Evolutionary conservation across 2,329 filamentous ascomycete species (phyloP).

Genomic region (Epichloe elymi): DNA sequence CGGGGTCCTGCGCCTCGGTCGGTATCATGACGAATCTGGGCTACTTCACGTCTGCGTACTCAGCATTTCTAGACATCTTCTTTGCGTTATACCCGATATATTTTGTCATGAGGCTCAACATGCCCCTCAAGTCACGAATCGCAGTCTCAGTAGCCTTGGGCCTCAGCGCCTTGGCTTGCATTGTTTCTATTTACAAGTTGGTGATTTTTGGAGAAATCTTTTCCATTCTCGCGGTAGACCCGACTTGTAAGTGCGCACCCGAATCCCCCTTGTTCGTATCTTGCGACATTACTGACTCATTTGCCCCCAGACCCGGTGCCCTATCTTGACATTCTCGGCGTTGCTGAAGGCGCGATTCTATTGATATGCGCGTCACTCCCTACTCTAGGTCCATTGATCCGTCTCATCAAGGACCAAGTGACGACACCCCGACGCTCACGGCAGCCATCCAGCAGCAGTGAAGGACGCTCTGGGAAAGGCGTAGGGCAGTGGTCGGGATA

Average conservation of each 20-base stretch:
- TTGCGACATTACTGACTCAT: neutral
- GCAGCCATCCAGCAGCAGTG: slow-evolving; percentile 3
- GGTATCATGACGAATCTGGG: slow-evolving; percentile 12
- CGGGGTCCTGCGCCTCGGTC: slow-evolving; percentile 10
- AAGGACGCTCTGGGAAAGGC: neutral
- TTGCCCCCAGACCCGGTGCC: slow-evolving; percentile 9
- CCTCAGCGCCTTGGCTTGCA: slow-evolving; percentile 11
- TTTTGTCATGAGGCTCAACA: slow-evolving; percentile 15
- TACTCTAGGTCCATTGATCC: slow-evolving; percentile 12
- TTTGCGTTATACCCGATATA: slow-evolving; percentile 15
- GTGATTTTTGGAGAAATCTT: slow-evolving; percentile 13
- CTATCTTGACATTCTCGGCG: slow-evolving; percentile 14
- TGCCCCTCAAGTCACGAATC: slow-evolving; percentile 13
- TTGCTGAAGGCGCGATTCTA: slow-evolving; percentile 14
- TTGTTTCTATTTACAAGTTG: slow-evolving; percentile 15
- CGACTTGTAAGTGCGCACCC: slow-evolving; percentile 11
- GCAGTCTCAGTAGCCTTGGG: slow-evolving; percentile 13
- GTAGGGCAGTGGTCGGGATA: slow-evolving; percentile 7
- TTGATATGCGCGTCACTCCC: slow-evolving; percentile 14
- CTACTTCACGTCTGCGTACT: slow-evolving; percentile 15
- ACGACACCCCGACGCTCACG: slow-evolving; percentile 2
- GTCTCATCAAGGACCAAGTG: slow-evolving; percentile 9
- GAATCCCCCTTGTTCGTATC: no score
- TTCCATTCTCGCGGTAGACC: slow-evolving; percentile 10
- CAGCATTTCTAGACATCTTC: slow-evolving; percentile 15